Conservation (phyloP, 495 filamentous ascomycete species). For the Penicillium lagena region DNA sequence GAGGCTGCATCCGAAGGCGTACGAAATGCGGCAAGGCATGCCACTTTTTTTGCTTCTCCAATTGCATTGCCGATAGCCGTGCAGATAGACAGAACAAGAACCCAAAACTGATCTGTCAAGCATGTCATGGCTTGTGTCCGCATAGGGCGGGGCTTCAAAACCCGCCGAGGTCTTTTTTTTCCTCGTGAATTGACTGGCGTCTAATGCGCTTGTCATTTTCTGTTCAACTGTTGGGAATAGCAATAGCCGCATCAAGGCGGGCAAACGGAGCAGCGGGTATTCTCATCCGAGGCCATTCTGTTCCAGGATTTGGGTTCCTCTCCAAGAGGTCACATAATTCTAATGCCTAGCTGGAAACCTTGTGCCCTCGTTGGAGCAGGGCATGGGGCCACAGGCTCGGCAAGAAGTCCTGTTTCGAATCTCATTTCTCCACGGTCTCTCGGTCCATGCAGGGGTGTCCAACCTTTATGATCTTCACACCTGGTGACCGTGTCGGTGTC, state of each 20-base stretch:
- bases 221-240: background rate
- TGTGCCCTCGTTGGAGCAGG: background rate
- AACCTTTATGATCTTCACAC: conserved; percentile 20
- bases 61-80: conserved; percentile 9
- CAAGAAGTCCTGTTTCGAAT: conserved; percentile 3
- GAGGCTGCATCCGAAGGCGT: background rate
- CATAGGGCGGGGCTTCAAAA: conserved; percentile 8
- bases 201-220: conserved; percentile 32
- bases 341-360: background rate
- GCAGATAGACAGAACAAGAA: conserved; percentile 1
- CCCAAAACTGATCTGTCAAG: background rate
- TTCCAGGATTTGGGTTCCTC: background rate
- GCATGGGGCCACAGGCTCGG: conserved; percentile 10
- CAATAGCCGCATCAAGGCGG: conserved; percentile 18
- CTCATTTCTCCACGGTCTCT: conserved; percentile 16
- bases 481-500: conserved; percentile 18
- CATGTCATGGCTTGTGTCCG: conserved; percentile 20
- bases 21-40: background rate
- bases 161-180: background rate
- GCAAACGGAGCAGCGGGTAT: conserved; percentile 12
- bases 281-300: background rate
- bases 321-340: conserved; percentile 3
- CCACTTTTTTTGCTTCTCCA: background rate
- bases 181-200: conserved; percentile 20
- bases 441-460: conserved; percentile 35